A percentile compares a stretch with the other conserved stretches of the same genome.
phyloP scores from a whole-genome alignment of 768 basidiomycete species.

The Macrolepiota fuliginosa region DNA sequence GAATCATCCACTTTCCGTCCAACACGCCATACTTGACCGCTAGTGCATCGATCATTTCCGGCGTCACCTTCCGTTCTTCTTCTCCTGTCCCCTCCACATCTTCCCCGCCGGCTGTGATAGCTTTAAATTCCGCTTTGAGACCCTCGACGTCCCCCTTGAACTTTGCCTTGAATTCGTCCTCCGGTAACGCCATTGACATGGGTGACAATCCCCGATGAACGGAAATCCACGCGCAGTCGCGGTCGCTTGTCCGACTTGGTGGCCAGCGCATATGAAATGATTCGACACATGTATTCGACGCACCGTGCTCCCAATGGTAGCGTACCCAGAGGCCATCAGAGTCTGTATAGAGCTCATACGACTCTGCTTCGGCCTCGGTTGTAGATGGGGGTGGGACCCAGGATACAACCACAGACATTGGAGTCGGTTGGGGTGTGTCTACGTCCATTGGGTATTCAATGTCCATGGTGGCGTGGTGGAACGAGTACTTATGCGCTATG shows the following conservation, averaged over 20 bases:
- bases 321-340: slow-evolving; percentile 14
- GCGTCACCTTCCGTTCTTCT: slow-evolving; percentile 18
- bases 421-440: background rate
- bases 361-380: slow-evolving; percentile 9
- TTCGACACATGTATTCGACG: slow-evolving; percentile 18
- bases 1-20: slow-evolving; percentile 37
- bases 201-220: slow-evolving; percentile 23
- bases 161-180: background rate
- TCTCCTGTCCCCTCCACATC: background rate
- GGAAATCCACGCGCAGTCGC: slow-evolving; percentile 33
- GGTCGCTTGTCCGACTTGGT: slow-evolving; percentile 31
- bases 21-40: slow-evolving; percentile 29
- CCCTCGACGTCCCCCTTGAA: slow-evolving; percentile 16
- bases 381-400: slow-evolving; percentile 19
- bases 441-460: background rate
- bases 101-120: slow-evolving; percentile 18
- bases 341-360: slow-evolving; percentile 20
- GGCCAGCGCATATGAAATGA: slow-evolving; percentile 34
- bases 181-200: slow-evolving; percentile 7
- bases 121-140: slow-evolving; percentile 16
- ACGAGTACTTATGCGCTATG: background rate
- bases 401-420: background rate
- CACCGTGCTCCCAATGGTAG: slow-evolving; percentile 18
- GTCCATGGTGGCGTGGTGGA: background rate
- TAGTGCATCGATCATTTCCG: slow-evolving; percentile 30